These are phyloP conservation scores for Arxiozyma telluris DNA, from an alignment of 1,139 yeast genomes.

Conservation along the genomic window DNA sequence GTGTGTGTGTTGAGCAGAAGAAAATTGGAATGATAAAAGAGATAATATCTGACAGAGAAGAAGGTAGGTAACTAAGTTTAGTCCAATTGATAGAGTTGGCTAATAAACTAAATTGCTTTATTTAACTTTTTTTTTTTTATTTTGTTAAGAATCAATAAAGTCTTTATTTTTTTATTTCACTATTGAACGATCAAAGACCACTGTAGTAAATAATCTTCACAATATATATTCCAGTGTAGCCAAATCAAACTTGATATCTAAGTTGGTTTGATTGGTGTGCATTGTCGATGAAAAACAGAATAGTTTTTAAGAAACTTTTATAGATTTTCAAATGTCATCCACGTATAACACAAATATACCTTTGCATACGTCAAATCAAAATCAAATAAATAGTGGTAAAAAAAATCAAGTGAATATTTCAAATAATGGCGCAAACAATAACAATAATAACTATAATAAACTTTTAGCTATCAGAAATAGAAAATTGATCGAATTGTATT, in stretches of 20 bases:
- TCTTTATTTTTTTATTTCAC: too few relatives aligned
- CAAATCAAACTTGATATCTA: not conserved
- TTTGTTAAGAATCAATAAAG: too few relatives aligned
- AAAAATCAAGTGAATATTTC: not conserved
- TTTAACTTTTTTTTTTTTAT: too few relatives aligned
- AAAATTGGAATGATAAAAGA: not conserved
- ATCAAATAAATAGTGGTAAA: not conserved
- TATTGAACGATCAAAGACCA: not conserved
- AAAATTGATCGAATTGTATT: slow-evolving; percentile 47
- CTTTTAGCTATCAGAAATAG: slow-evolving; percentile 40
- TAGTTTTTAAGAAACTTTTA: not conserved
- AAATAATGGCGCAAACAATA: not conserved
- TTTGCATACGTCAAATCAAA: not conserved
- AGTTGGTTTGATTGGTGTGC: not conserved
- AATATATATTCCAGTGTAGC: not conserved
- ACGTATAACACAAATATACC: not conserved
- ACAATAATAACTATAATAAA: not conserved
- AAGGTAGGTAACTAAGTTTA: too few relatives aligned
- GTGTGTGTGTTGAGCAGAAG: too few relatives aligned
- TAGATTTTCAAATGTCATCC: not conserved
- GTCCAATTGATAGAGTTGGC: not conserved
- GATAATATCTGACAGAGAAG: not conserved
- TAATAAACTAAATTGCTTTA: too few relatives aligned
- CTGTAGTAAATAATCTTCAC: not conserved
- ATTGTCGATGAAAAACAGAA: not conserved